These are phyloP conservation scores for Luzula sylvatica DNA, from an alignment of 176 grass and related monocot species.

Conservation along the genomic window DNA sequence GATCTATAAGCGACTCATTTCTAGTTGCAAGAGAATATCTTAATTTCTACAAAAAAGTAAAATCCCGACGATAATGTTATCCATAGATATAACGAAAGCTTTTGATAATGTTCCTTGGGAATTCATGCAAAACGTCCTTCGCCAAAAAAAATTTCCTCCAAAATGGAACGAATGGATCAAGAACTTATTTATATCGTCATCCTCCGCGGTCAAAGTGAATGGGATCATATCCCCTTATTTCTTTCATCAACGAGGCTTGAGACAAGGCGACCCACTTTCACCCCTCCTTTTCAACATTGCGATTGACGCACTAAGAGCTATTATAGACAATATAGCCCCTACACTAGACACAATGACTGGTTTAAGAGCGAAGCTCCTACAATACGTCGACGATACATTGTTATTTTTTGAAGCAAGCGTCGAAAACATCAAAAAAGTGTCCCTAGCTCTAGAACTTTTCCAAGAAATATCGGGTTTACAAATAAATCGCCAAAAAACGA, in stretches of 20 bases:
- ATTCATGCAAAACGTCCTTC: not conserved
- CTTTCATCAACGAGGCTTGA: not conserved
- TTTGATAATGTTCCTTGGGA: not conserved
- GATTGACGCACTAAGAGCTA: not conserved
- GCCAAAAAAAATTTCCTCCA: not conserved
- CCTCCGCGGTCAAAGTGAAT: not conserved
- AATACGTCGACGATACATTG: not conserved
- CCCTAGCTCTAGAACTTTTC: not conserved
- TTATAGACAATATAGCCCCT: not conserved
- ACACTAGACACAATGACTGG: not conserved
- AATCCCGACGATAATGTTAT: not conserved
- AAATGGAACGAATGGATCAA: not conserved
- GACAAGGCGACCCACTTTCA: not conserved
- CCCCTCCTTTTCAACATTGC: not conserved
- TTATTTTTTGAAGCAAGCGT: not conserved
- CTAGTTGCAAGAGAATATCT: too few species aligned
- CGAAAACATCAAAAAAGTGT: not conserved
- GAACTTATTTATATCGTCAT: not conserved
- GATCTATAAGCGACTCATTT: too few species aligned
- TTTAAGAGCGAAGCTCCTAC: not conserved
- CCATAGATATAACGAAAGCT: not conserved
- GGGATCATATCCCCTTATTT: not conserved
- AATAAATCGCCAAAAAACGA: not conserved
- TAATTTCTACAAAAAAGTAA: not conserved
- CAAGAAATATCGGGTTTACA: not conserved